Conservation (phyloP, 805 yeast species). For the Metschnikowia similis region DNA sequence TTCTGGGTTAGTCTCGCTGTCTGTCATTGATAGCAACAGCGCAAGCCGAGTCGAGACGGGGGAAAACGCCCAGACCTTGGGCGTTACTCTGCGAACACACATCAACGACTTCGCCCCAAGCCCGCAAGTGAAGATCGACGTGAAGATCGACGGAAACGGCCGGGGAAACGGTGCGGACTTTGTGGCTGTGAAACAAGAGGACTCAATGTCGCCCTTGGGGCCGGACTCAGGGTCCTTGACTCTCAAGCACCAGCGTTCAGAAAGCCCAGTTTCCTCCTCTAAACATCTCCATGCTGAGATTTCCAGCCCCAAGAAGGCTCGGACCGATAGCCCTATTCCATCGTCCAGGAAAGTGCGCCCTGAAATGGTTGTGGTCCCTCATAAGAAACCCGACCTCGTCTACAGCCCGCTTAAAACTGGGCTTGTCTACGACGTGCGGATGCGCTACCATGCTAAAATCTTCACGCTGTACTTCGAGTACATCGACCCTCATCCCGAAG, state of each 20-base stretch:
- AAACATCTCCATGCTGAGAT: background rate
- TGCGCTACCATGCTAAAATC: slow-evolving; percentile 95
- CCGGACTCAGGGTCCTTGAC: background rate
- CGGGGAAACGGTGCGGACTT: background rate
- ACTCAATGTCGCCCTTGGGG: background rate
- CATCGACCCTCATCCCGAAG: slow-evolving; percentile 98
- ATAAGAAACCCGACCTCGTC: slow-evolving; percentile 59
- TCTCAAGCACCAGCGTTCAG: slow-evolving; percentile 1
- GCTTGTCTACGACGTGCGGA: slow-evolving; percentile 89
- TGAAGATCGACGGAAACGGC: background rate
- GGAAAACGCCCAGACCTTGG: background rate
- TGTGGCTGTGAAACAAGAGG: background rate
- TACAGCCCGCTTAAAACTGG: slow-evolving; percentile 85
- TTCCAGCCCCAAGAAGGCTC: background rate
- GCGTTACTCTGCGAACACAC: background rate
- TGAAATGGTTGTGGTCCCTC: slow-evolving; percentile 45
- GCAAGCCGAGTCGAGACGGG: background rate
- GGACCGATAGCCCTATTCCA: background rate
- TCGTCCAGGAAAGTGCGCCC: slow-evolving; percentile 1
- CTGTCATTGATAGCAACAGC: background rate
- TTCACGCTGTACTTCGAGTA: slow-evolving; percentile 89
- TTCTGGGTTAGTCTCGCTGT: background rate
- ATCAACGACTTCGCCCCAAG: too few relatives aligned
- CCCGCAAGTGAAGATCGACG: background rate
- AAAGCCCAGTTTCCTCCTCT: background rate